Evolutionary conservation across 768 basidiomycete genomes (phyloP).

Genomic region (Imleria badia): DNA sequence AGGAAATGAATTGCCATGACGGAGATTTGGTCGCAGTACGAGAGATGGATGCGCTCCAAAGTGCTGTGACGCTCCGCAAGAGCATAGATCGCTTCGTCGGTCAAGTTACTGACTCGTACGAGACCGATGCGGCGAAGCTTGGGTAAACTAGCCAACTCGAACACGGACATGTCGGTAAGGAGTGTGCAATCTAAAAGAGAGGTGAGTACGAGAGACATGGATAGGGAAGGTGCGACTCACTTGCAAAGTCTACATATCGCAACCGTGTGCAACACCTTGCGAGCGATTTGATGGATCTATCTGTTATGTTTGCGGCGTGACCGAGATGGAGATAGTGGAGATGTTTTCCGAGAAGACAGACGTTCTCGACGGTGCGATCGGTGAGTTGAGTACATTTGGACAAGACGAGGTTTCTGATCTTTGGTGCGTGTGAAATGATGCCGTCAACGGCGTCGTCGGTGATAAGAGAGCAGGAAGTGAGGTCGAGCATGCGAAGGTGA

Average conservation of each 20-base stretch:
- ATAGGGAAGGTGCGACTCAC: conserved; percentile 46
- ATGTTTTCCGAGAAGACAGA: conserved; percentile 86
- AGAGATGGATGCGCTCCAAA: conserved; percentile 93
- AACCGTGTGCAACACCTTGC: conserved; percentile 86
- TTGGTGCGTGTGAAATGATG: conserved; percentile 76
- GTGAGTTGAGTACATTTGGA: conserved; percentile 82
- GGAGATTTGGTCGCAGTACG: conserved; percentile 94
- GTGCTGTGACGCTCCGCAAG: conserved; percentile 83
- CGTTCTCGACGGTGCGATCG: conserved; percentile 77
- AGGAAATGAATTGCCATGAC: conserved; percentile 91
- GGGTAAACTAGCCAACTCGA: conserved; percentile 82
- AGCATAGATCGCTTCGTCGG: conserved; percentile 89
- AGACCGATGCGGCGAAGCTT: conserved; percentile 94
- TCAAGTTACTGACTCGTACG: conserved; percentile 89
- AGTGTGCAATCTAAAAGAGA: conserved; percentile 66
- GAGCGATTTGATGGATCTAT: conserved; percentile 78
- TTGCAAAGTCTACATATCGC: conserved; percentile 95
- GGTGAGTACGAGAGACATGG: conserved; percentile 6
- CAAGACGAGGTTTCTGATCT: conserved; percentile 82
- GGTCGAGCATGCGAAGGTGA: conserved; percentile 88
- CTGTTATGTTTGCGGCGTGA: conserved; percentile 87
- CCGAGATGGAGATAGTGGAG: conserved; percentile 95
- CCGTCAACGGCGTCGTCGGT: conserved; percentile 85
- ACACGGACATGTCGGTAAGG: conserved; percentile 91
- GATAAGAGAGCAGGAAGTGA: conserved; percentile 79